Percentiles rank a stretch among this genome's conserved stretches.
Conservation (phyloP, 768 basidiomycete species). For the Boletus bicolor region DNA sequence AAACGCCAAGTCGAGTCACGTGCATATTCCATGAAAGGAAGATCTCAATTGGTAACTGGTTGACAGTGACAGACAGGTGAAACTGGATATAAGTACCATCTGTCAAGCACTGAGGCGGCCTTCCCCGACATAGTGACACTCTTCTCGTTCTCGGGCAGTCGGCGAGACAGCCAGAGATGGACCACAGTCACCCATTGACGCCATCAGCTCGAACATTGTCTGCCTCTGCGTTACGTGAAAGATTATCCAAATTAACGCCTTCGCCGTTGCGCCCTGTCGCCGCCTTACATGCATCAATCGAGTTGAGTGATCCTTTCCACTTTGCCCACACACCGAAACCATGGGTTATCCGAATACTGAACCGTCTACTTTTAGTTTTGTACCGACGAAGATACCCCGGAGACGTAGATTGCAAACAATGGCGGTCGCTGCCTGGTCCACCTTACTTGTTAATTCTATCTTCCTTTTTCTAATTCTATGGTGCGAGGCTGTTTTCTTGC, state of each 20-base stretch:
- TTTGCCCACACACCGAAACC: neutral
- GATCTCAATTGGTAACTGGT: neutral
- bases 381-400: slow-evolving; percentile 80
- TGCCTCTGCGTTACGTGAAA: slow-evolving; percentile 57
- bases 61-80: neutral
- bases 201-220: slow-evolving; percentile 53
- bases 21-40: neutral
- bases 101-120: neutral
- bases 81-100: slow-evolving; percentile 2
- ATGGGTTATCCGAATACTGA: neutral
- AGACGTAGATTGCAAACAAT: slow-evolving; percentile 86
- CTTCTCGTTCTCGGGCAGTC: neutral
- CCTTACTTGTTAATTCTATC: slow-evolving; percentile 66
- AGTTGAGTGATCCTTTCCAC: slow-evolving; percentile 44
- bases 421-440: slow-evolving; percentile 84
- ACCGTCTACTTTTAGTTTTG: slow-evolving; percentile 52
- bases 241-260: slow-evolving; percentile 57
- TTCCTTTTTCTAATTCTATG: slow-evolving; percentile 76
- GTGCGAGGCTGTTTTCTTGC: slow-evolving; percentile 41
- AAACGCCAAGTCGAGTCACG: neutral
- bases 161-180: slow-evolving; percentile 27
- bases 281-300: slow-evolving; percentile 67
- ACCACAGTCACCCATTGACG: slow-evolving; percentile 29
- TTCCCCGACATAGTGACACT: neutral
- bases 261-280: slow-evolving; percentile 61